Evolutionary conservation across 2,329 filamentous ascomycete species (phyloP).

Genomic region (Paecilomyces niveus): DNA sequence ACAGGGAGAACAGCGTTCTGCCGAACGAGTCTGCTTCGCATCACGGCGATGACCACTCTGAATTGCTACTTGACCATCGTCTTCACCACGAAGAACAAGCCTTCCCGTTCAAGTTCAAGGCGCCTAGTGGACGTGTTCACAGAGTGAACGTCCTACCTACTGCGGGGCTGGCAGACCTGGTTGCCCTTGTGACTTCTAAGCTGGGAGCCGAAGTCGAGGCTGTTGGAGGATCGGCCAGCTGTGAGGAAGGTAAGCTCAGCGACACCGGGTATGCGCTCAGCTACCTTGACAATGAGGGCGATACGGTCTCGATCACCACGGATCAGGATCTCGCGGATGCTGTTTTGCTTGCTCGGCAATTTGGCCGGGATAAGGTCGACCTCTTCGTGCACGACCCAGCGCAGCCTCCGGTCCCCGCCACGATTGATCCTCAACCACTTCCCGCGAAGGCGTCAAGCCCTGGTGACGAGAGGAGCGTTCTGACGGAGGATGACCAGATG

Average conservation of each 20-base stretch:
- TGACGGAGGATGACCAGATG: conserved; percentile 51
- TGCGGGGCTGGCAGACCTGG: conserved; percentile 72
- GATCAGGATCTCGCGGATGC: conserved; percentile 90
- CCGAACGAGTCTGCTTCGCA: conserved; percentile 95
- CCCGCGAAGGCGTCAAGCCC: conserved; percentile 45
- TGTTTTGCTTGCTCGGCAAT: conserved; percentile 71
- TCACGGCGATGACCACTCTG: conserved; percentile 70
- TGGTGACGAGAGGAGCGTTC: conserved; percentile 37
- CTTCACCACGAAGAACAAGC: conserved; percentile 54
- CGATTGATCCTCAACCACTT: conserved; percentile 52
- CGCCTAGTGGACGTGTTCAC: conserved; percentile 88
- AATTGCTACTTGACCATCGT: conserved; percentile 54
- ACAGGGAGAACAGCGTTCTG: conserved; percentile 75
- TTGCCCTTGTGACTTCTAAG: conserved; percentile 72
- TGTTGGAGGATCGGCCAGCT: conserved; percentile 71
- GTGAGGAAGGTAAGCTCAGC: conserved; percentile 72
- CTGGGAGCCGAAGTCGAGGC: conserved; percentile 74
- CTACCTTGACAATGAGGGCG: conserved; percentile 94
- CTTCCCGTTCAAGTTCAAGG: conserved; percentile 99
- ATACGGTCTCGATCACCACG: conserved; percentile 93
- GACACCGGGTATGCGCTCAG: conserved; percentile 81
- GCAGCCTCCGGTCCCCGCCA: conserved; percentile 68
- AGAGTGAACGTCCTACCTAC: conserved; percentile 77
- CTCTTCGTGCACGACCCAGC: conserved; percentile 92
- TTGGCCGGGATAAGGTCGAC: conserved; percentile 84